Conservation (phyloP, 306 rosid genomes). For the Castanea crenata region DNA sequence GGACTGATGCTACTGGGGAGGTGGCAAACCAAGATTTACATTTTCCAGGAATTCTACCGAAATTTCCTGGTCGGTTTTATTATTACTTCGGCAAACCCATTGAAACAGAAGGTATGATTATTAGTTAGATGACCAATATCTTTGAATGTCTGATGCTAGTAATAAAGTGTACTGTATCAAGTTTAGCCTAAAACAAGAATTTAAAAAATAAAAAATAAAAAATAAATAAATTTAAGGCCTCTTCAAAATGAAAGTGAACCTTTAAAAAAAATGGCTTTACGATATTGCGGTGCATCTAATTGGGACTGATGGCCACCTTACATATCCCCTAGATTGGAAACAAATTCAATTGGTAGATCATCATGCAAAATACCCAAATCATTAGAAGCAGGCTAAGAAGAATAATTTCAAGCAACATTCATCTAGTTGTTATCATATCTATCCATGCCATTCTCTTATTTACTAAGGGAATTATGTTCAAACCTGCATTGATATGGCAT, state of each 20-base stretch:
- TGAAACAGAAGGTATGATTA: constrained; percentile 66
- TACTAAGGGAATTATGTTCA: background rate
- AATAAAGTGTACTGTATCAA: background rate
- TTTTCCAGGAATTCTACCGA: constrained; percentile 67
- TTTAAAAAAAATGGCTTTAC: no score
- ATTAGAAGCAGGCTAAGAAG: background rate
- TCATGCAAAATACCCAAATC: no score
- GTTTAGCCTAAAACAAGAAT: background rate
- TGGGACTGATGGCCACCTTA: background rate
- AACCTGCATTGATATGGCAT: background rate
- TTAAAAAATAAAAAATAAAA: no score
- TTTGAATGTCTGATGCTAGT: constrained; percentile 1
- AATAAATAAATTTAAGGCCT: background rate
- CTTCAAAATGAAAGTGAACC: background rate
- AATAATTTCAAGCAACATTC: background rate
- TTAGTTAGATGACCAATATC: background rate
- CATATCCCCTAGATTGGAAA: background rate
- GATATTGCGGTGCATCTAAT: background rate
- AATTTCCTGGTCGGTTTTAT: constrained; percentile 85
- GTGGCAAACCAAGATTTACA: constrained; percentile 71
- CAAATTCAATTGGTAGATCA: background rate
- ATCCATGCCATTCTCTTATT: background rate
- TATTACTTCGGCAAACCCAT: constrained; percentile 81
- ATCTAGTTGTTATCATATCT: background rate
- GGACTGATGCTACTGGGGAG: constrained; percentile 58